These are phyloP conservation scores for Striga hermonthica DNA, from an alignment of 305 asterid genomes.

Conservation along the genomic window DNA sequence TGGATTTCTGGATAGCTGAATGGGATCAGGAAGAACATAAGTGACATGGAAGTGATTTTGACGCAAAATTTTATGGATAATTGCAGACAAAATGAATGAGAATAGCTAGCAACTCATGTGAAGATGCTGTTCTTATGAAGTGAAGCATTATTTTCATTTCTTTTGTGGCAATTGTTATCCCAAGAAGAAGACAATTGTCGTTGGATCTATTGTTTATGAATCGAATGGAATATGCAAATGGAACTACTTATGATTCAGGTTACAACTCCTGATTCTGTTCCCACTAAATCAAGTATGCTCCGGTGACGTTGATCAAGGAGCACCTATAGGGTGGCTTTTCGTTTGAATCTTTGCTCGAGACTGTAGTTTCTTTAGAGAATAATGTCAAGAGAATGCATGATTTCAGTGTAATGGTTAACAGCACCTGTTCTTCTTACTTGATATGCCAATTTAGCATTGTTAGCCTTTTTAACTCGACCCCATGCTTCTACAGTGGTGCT, in stretches of 20 bases:
- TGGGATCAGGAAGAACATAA: constrained; percentile 2
- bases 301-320: constrained; percentile 20
- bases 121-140: background rate
- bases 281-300: background rate
- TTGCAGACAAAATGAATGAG: background rate
- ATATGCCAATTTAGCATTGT: background rate
- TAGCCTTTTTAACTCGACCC: background rate
- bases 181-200: background rate
- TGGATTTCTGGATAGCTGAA: constrained; percentile 8
- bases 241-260: constrained; percentile 5
- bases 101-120: background rate
- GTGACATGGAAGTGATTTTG: background rate
- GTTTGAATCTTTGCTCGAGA: constrained; percentile 2
- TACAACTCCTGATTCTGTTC: constrained; percentile 9
- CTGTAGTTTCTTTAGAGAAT: too few relatives aligned
- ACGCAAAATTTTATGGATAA: background rate
- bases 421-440: constrained; percentile 8
- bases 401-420: constrained; percentile 10
- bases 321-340: background rate
- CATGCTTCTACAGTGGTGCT: background rate
- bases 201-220: background rate
- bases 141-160: background rate
- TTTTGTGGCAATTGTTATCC: constrained; percentile 4
- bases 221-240: background rate
- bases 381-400: constrained; percentile 1